Percentiles rank a stretch among this genome's conserved stretches.
Evolutionary conservation across 441 rosid species (phyloP).

Genomic region (Capsella rubella): DNA sequence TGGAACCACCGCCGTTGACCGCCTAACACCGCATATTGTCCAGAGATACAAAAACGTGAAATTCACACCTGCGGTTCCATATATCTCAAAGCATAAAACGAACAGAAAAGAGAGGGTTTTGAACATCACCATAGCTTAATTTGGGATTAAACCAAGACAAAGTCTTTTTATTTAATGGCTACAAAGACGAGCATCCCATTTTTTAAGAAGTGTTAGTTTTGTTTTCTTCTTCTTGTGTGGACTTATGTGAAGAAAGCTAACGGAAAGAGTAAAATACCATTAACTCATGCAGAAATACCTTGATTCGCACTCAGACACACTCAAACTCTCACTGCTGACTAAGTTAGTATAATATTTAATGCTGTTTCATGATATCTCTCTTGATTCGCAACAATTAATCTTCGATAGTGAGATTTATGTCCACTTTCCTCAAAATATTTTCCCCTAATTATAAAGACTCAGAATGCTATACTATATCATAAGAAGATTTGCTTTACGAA

Average conservation of each 20-base stretch:
- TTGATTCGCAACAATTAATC: background rate
- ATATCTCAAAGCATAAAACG: slow-evolving; percentile 43
- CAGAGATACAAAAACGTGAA: slow-evolving; percentile 51
- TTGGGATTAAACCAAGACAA: slow-evolving; percentile 17
- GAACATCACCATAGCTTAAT: slow-evolving; percentile 50
- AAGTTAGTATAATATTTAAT: background rate
- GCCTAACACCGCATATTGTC: slow-evolving; percentile 57
- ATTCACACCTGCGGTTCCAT: background rate
- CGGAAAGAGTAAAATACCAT: slow-evolving; percentile 3
- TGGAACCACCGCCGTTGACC: slow-evolving; percentile 60
- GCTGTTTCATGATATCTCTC: slow-evolving; percentile 4
- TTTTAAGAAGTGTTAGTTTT: slow-evolving; percentile 32
- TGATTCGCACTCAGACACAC: slow-evolving; percentile 25
- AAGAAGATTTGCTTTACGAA: background rate
- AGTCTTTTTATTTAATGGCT: slow-evolving; percentile 8
- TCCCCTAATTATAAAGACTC: background rate
- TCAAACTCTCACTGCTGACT: slow-evolving; percentile 23
- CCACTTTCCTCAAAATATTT: background rate
- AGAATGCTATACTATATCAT: background rate
- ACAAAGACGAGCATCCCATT: slow-evolving; percentile 44
- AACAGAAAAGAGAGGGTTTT: slow-evolving; percentile 41
- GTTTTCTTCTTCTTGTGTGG: slow-evolving; percentile 29
- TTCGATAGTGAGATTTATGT: background rate
- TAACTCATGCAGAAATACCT: slow-evolving; percentile 27
- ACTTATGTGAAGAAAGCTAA: background rate